A percentile compares a stretch with the other conserved stretches of the same genome.
phyloP scores from a whole-genome alignment of 192 early-diverging fungal species.

The Dispira simplex region DNA sequence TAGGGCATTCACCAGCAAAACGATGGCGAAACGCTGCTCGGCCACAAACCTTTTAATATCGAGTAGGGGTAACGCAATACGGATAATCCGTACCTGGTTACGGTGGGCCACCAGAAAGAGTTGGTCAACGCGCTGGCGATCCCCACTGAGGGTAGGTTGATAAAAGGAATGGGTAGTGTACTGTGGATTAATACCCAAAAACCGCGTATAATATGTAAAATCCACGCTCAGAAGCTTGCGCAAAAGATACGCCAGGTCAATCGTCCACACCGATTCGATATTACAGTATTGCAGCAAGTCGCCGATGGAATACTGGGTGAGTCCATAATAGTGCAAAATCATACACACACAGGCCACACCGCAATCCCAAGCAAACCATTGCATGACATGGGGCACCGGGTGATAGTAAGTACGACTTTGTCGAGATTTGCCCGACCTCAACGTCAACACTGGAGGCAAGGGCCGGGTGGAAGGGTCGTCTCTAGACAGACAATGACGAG shows the following conservation, averaged over 20 bases:
- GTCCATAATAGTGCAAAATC: slow-evolving; percentile 47
- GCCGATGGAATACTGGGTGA: slow-evolving; percentile 31
- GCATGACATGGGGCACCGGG: slow-evolving; percentile 11
- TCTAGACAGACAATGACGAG: no score
- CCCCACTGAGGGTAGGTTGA: slow-evolving; percentile 42
- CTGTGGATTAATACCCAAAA: slow-evolving; percentile 64
- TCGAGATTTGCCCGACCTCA: no score
- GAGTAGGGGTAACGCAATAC: slow-evolving; percentile 55
- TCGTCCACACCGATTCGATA: slow-evolving; percentile 70
- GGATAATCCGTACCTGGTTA: slow-evolving; percentile 52
- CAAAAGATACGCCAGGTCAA: slow-evolving; percentile 72
- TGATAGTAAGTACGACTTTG: slow-evolving; percentile 7
- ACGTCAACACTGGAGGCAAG: no score
- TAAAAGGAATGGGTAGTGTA: slow-evolving; percentile 58
- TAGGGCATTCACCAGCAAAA: slow-evolving; percentile 65
- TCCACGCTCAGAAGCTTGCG: slow-evolving; percentile 50
- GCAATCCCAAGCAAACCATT: slow-evolving; percentile 62
- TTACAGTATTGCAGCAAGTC: slow-evolving; percentile 37
- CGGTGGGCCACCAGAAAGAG: slow-evolving; percentile 63
- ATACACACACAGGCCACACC: slow-evolving; percentile 74
- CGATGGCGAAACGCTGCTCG: slow-evolving; percentile 52
- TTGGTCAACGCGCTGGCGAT: slow-evolving; percentile 52
- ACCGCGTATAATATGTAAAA: slow-evolving; percentile 87
- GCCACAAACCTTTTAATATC: slow-evolving; percentile 76
- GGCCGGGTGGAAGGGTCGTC: no score